Conservation (phyloP, 2,329 filamentous ascomycete species). For the Talaromyces rugulosus region DNA sequence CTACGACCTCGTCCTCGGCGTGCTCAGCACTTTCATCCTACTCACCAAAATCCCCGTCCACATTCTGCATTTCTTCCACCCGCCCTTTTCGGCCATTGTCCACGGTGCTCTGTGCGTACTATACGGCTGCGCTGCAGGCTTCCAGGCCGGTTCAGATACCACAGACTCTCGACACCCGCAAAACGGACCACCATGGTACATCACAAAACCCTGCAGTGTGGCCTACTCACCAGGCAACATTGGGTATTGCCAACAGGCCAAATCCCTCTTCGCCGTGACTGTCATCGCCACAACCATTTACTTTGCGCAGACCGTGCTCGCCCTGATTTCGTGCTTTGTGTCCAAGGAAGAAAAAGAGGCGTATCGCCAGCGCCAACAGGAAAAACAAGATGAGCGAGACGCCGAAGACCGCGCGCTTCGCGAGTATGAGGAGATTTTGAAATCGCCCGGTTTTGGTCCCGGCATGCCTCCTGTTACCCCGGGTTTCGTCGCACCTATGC, state of each 20-base stretch:
- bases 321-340: slow-evolving; percentile 45
- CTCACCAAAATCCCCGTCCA: slow-evolving; percentile 56
- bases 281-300: slow-evolving; percentile 54
- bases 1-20: slow-evolving; percentile 59
- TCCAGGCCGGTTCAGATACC: slow-evolving; percentile 56
- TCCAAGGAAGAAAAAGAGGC: slow-evolving; percentile 35
- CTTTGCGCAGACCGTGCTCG: slow-evolving; percentile 44
- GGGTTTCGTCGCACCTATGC: background rate
- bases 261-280: slow-evolving; percentile 54
- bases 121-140: slow-evolving; percentile 53
- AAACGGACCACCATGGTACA: slow-evolving; percentile 59
- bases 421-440: slow-evolving; percentile 29
- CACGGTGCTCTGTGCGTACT: slow-evolving; percentile 50
- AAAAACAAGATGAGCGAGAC: slow-evolving; percentile 35
- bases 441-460: slow-evolving; percentile 32
- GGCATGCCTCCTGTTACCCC: slow-evolving; percentile 25
- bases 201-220: slow-evolving; percentile 57
- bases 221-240: slow-evolving; percentile 43
- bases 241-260: slow-evolving; percentile 58
- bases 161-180: slow-evolving; percentile 53
- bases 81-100: slow-evolving; percentile 50
- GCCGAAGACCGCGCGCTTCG: slow-evolving; percentile 29
- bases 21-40: slow-evolving; percentile 58
- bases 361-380: slow-evolving; percentile 30
- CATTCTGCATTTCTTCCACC: slow-evolving; percentile 54